phyloP scores from a whole-genome alignment of 345 rosid species.

The Citrus unshiu region DNA sequence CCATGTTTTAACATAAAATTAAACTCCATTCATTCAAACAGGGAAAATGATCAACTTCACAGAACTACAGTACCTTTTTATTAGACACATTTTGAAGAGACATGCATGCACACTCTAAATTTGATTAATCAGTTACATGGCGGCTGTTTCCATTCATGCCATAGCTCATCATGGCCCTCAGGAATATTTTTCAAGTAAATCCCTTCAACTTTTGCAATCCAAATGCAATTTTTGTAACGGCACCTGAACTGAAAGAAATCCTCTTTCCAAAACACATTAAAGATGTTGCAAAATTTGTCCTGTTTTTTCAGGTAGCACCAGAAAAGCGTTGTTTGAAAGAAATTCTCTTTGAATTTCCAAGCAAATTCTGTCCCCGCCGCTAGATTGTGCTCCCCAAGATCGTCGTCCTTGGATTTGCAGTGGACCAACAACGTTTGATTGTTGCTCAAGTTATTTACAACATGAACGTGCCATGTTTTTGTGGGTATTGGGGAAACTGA shows the following conservation, averaged over 20 bases:
- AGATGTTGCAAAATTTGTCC: background rate
- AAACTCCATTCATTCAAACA: too few species aligned
- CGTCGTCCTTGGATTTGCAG: conserved; percentile 2
- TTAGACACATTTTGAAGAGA: too few species aligned
- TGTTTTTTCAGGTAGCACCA: background rate
- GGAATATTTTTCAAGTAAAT: too few species aligned
- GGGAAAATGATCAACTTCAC: too few species aligned
- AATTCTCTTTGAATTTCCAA: background rate
- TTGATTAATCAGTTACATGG: too few species aligned
- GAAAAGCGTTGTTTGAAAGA: background rate
- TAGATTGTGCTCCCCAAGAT: conserved; percentile 5
- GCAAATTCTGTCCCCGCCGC: background rate
- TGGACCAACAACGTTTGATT: background rate
- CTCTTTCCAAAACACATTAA: background rate
- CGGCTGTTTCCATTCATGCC: background rate
- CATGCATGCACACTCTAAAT: too few species aligned
- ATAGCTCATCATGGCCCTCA: background rate
- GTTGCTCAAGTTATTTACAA: background rate
- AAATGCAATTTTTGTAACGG: too few species aligned
- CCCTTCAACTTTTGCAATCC: too few species aligned
- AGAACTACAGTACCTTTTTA: too few species aligned
- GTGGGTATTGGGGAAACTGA: background rate
- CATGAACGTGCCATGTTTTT: background rate
- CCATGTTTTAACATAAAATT: too few species aligned
- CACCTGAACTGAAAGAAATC: background rate